phyloP scores from a whole-genome alignment of 257 asterid species.

The Solanum rostratum region DNA sequence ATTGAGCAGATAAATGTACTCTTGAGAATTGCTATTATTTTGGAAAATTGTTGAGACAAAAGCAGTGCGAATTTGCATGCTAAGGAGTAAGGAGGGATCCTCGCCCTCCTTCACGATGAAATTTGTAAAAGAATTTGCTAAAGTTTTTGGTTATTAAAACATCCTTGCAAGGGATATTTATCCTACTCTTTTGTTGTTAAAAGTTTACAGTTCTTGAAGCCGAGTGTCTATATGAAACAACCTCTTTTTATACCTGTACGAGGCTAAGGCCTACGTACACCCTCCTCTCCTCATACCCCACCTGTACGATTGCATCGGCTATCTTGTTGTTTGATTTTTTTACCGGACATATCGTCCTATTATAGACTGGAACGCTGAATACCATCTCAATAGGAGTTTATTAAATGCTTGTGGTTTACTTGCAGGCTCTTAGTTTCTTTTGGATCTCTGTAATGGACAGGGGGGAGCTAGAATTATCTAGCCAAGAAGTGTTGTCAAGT shows the following conservation, averaged over 20 bases:
- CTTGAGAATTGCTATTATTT: background rate
- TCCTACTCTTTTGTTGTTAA: background rate
- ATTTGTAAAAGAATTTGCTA: background rate
- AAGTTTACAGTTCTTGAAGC: background rate
- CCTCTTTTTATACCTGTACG: background rate
- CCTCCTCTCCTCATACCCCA: background rate
- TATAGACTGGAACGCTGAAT: background rate
- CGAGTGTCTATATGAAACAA: background rate
- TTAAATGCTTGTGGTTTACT: background rate
- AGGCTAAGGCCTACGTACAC: background rate
- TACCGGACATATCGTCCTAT: background rate
- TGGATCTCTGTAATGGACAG: slow-evolving; percentile 13
- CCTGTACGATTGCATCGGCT: background rate
- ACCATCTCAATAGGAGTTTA: background rate
- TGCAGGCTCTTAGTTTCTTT: background rate
- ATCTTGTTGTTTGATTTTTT: background rate
- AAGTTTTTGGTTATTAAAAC: background rate
- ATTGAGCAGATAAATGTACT: background rate
- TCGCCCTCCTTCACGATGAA: background rate
- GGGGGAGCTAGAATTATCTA: slow-evolving; percentile 26
- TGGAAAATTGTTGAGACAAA: background rate
- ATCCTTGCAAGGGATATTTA: background rate
- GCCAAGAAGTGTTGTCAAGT: slow-evolving; percentile 18
- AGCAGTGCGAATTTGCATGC: background rate
- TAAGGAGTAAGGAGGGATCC: background rate